Percentiles rank a stretch among this genome's conserved stretches.
These are phyloP conservation scores for Aspergillus saccharolyticus DNA, from an alignment of 495 filamentous ascomycete genomes.

Conservation along the genomic window DNA sequence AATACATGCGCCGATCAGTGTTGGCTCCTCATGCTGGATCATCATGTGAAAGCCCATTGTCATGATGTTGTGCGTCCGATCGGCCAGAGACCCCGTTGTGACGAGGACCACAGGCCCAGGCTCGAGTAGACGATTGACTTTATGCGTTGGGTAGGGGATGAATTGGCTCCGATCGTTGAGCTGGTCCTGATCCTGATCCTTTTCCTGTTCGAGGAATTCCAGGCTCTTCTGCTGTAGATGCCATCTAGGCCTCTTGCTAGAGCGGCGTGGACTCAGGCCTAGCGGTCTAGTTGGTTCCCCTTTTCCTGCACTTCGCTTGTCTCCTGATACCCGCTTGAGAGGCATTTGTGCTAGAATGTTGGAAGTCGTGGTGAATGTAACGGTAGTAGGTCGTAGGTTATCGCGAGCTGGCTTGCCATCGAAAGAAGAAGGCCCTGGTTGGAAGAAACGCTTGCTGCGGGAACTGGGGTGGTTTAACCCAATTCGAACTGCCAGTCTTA, in stretches of 20 bases:
- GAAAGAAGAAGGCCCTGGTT: too few relatives aligned
- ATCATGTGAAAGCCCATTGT: constrained; percentile 6
- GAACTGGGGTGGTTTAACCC: background rate
- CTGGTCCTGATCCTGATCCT: background rate
- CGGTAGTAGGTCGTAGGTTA: background rate
- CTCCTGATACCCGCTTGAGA: background rate
- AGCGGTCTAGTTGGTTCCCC: background rate
- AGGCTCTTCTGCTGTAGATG: background rate
- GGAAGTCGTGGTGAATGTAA: background rate
- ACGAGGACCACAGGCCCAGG: constrained; percentile 1
- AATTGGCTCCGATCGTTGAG: background rate
- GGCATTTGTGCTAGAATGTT: background rate
- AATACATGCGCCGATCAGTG: constrained; percentile 3
- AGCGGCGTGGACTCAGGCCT: background rate
- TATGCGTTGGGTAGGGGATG: background rate
- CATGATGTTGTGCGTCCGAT: constrained; percentile 4
- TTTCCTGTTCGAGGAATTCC: background rate
- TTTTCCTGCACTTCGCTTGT: background rate
- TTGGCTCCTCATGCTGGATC: constrained; percentile 5
- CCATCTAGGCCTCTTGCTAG: background rate
- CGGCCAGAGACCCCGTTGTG: background rate
- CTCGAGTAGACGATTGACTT: constrained; percentile 4
- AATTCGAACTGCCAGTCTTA: background rate
- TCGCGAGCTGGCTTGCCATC: too few relatives aligned
- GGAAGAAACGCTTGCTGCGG: background rate